Evolutionary conservation across 495 filamentous ascomycete species (phyloP), one percentile per base, ranked within the genome.

Genomic region (Pyrenula aspistea): DNA sequence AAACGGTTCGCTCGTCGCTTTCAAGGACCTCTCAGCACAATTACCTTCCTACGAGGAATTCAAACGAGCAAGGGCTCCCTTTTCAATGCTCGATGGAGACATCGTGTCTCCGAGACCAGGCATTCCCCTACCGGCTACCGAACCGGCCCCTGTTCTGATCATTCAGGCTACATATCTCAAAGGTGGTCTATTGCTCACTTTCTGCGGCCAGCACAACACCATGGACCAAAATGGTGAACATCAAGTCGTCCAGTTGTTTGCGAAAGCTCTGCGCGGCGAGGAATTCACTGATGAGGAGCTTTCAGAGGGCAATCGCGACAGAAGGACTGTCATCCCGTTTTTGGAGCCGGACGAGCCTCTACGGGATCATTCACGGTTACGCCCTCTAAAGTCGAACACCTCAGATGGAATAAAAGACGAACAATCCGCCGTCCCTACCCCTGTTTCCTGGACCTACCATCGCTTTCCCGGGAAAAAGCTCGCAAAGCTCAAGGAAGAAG

Each of bases 201-300:
- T 68, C 12, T 66, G 64, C 4, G 63, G 62, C 8, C 70, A 76
- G 52, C 74, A 78, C 61, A 75, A 73, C 49, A 67, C 73, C 51
- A 58, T 69, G 21, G 73, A 76, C 48, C 69, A 62, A 1, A 67
- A 60, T 1, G 72, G 74, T 0, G 61, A 70, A 47, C 65, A 70
- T 54, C 63, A 68, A 22, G 60, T 72, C 52, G 56, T 68, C 19
- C 58, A 64, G 0, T 57, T 76, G 12, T 53, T 78, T 1, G 63
- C 72, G 0, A 66, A 48, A 1, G 61, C 57, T 0, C 60, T 75
- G 20, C 58, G 59, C 1, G 63, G 65, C 22, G 54, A 62, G 10
- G 47, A 59, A 0, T 59, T 69, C 52, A 57, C 61, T 19, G 59
- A 64, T 2, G 11, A 58, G 0, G 61, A 59, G 3, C 57, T 70